Evolutionary conservation across 257 asterid genomes (phyloP), one percentile per base, ranked within the genome.

Genomic region (Nyctanthes arbortristis): DNA sequence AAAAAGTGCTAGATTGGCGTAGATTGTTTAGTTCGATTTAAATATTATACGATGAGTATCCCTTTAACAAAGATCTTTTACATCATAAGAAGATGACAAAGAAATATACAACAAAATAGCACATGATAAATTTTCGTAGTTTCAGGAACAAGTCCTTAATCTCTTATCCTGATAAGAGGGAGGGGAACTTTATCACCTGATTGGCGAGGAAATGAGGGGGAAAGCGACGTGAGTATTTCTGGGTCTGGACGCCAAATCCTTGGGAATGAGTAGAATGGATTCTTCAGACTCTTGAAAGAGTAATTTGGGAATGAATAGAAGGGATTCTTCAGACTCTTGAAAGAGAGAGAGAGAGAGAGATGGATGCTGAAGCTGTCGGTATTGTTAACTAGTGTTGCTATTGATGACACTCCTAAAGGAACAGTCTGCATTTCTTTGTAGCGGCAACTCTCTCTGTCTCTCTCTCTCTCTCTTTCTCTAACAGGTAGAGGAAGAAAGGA

Each of bases 341-440:
- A 61, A 69, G 28, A 73, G 67, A 47, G 74, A 67, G n/a, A n/a
- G n/a, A n/a, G n/a, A n/a, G 66, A 27, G 62, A 72, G 76, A 22
- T 16, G 30, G 59, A 52, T 52, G 59, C 31, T 52, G 59, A 52
- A 22, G 59, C 30, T 22, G 73, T 61, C n/a, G n/a, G n/a, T n/a
- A n/a, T n/a, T n/a, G n/a, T n/a, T n/a, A n/a, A n/a, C n/a, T n/a
- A n/a, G n/a, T n/a, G n/a, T n/a, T n/a, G n/a, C 64, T 67, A 56
- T 39, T 37, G 37, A 66, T 32, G 58, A 55, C 34, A 79, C 62
- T 57, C n/a, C n/a, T n/a, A n/a, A n/a, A n/a, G 69, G 67, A 71
- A 67, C 54, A 72, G 75, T 77, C 78, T 75, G 66, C 78, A 71
- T 76, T 64, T 68, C 66, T 55, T 36, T 43, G 54, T 30, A 40